phyloP scores from a whole-genome alignment of 2,329 filamentous ascomycete species.

The Cercospora sesami region DNA sequence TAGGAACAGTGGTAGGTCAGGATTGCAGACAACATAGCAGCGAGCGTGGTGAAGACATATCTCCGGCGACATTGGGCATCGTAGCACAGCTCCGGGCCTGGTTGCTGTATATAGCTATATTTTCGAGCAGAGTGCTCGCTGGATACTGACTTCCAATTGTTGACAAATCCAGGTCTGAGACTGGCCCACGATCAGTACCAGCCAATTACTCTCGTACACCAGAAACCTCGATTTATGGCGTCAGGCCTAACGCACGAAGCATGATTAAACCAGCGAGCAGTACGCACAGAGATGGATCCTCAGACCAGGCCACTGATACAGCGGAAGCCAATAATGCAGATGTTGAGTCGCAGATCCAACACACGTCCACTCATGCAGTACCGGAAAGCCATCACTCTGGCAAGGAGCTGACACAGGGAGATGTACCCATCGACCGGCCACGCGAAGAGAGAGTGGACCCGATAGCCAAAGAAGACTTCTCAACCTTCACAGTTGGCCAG shows the following conservation, averaged over 20 bases:
- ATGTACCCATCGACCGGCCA: background rate
- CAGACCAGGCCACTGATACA: background rate
- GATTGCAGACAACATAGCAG: background rate
- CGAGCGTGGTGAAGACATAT: background rate
- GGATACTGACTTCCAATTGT: background rate
- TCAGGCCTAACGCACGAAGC: background rate
- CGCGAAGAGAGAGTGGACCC: slow-evolving; percentile 8
- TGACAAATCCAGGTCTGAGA: background rate
- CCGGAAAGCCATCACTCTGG: background rate
- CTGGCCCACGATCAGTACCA: background rate
- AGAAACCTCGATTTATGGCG: background rate
- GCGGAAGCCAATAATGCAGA: background rate
- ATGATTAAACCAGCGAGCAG: background rate
- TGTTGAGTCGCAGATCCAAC: background rate
- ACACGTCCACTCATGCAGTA: background rate
- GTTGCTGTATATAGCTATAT: background rate
- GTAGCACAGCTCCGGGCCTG: background rate
- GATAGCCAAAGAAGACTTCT: slow-evolving; percentile 32
- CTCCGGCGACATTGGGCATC: background rate
- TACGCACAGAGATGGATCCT: background rate
- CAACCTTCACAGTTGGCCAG: slow-evolving; percentile 35
- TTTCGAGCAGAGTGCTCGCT: background rate
- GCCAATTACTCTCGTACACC: background rate
- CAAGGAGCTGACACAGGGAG: background rate
- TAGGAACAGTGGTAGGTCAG: background rate